Base-by-base conservation (phyloP, 2,329 filamentous ascomycete genomes). In the Paracorniculantispora psalliotae region DNA sequence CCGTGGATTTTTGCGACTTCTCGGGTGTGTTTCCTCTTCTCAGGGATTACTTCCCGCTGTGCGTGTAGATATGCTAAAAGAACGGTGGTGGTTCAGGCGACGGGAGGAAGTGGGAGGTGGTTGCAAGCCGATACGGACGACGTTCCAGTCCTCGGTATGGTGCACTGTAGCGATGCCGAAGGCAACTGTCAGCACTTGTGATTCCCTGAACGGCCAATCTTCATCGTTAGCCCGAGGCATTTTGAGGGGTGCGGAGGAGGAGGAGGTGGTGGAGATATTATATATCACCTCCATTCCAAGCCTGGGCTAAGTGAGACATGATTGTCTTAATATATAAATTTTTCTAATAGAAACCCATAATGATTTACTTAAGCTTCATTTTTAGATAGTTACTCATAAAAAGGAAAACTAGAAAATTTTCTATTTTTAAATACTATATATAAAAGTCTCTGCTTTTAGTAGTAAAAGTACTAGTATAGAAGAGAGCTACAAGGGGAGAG, bases 271-370 rank as follows among this genome's bases (percentile, higher is more conserved):
- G 6, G 30, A 6, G 10, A 37, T 37, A 15, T 9, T 6, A 12
- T 12, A 33, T 12, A 7, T 9, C 10, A 13, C 19, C n/a, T 15
- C 35, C 53, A 35, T 57, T 57, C 44, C 46, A 50, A 46, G 25
- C 46, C 12, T 12, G 54, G 54, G 35, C 54, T 49, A 46, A 35
- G 43, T 39, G 23, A 56, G 53, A 56, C 43, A 56, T n/a, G n/a
- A n/a, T n/a, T 47, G 43, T 28, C 10, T 44, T 30, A 15, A 49
- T 26, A 15, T 7, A 23, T 12, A 10, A 15, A n/a, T 19, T 26
- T 39, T 19, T n/a, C 23, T 15, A 19, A 47, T 35, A 35, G 46
- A 21, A 50, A 35, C 30, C 33, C 19, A 43, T 35, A 19, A 50
- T 50, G 35, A 43, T 50, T 50, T 35, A 10, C 15, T 19, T 5